A percentile compares a stretch with the other conserved stretches of the same genome.
Conservation (phyloP, 192 early-diverging fungal genomes). For the Coemansia sp. region DNA sequence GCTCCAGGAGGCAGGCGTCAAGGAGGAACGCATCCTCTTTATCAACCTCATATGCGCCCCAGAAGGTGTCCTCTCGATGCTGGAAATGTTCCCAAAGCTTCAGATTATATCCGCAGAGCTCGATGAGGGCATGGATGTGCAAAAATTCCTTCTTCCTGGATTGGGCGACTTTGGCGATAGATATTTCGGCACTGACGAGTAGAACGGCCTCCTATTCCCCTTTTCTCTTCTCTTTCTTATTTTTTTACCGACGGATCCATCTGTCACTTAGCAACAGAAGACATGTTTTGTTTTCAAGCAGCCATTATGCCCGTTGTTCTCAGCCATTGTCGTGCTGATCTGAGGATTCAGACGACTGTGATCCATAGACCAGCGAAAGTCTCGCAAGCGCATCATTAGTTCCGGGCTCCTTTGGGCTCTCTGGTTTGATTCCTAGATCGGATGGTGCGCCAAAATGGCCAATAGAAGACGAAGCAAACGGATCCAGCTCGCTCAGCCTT, state of each 20-base stretch:
- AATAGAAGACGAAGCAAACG: slow-evolving; percentile 21
- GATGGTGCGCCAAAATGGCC: background rate
- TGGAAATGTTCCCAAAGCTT: slow-evolving; percentile 69
- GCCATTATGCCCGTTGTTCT: background rate
- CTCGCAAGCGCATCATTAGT: background rate
- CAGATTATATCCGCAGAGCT: slow-evolving; percentile 88
- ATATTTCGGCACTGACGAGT: slow-evolving; percentile 78
- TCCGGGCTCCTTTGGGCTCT: too few relatives aligned
- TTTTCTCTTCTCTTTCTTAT: background rate
- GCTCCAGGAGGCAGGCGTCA: slow-evolving; percentile 78
- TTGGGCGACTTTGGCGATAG: slow-evolving; percentile 92
- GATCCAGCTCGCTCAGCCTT: slow-evolving; percentile 18
- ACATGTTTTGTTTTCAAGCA: too few relatives aligned
- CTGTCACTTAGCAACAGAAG: background rate
- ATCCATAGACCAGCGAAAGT: slow-evolving; percentile 4
- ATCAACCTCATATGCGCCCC: slow-evolving; percentile 88
- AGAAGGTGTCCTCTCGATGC: slow-evolving; percentile 77
- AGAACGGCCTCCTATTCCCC: background rate
- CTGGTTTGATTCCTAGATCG: slow-evolving; percentile 15
- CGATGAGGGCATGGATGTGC: slow-evolving; percentile 76
- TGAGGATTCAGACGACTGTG: slow-evolving; percentile 8
- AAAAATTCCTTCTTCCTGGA: slow-evolving; percentile 89
- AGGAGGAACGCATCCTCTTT: slow-evolving; percentile 85
- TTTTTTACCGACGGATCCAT: too few relatives aligned
- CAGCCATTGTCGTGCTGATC: background rate